Percentiles rank a stretch among this genome's conserved stretches.
These are phyloP conservation scores for Penicillium herquei DNA, from an alignment of 495 filamentous ascomycete genomes.

Conservation along the genomic window DNA sequence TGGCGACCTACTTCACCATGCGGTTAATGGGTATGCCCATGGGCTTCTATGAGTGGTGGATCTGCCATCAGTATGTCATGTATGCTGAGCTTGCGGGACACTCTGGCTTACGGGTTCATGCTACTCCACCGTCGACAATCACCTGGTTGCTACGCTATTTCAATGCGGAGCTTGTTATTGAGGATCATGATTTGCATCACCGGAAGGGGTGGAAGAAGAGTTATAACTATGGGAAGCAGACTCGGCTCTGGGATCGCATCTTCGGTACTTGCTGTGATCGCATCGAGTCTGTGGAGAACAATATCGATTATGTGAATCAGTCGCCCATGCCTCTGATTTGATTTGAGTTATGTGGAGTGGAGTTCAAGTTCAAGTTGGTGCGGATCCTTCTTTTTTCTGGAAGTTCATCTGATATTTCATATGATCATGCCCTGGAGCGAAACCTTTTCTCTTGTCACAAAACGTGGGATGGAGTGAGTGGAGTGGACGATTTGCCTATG, in stretches of 20 bases:
- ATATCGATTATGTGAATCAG: constrained; percentile 34
- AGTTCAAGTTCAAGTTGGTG: no score
- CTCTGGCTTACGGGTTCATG: constrained; percentile 33
- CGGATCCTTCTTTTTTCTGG: no score
- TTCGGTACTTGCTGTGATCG: constrained; percentile 36
- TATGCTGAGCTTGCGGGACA: constrained; percentile 37
- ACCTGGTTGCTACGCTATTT: constrained; percentile 28
- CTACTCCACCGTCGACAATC: constrained; percentile 29
- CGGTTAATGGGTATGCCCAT: constrained; percentile 34
- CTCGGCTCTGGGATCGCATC: constrained; percentile 39
- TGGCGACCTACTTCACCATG: constrained; percentile 35
- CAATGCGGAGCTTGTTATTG: constrained; percentile 35
- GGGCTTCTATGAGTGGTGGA: constrained; percentile 44
- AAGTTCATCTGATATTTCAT: no score
- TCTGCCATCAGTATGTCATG: constrained; percentile 38
- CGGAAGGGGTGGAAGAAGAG: constrained; percentile 43
- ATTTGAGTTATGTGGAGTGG: neutral
- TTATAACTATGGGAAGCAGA: constrained; percentile 42
- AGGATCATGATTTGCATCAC: constrained; percentile 42
- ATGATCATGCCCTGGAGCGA: no score
- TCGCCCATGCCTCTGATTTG: constrained; percentile 25
- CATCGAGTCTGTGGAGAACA: constrained; percentile 26
- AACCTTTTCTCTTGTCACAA: neutral
- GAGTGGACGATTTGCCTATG: no score
- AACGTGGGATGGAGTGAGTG: neutral